Evolutionary conservation across 352 stramenopile genomes (phyloP), one percentile per base, ranked within the genome.

Genomic region (Globisporangium cederbergense): DNA sequence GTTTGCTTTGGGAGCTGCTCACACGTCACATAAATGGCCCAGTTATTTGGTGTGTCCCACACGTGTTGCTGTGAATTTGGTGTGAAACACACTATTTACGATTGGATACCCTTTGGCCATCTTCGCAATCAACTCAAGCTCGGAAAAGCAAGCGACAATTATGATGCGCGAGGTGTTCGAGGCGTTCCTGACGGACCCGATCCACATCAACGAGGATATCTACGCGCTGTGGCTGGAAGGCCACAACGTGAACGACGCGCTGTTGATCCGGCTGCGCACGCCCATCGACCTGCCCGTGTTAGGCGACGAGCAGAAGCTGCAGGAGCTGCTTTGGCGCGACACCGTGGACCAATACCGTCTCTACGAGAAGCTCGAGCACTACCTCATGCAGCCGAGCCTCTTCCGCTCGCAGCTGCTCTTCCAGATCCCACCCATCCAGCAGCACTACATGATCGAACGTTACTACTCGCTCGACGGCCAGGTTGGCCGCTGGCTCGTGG

Each of bases 311-410:
- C 66, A 71, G 8, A 73, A 79, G 57, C 77, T 89, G 64, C 79
- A 78, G 36, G 81, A 93, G 71, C 59, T 93, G 50, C 68, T 93
- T 22, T 91, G 81, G 82, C 72, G 83, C 54, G 81, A 93, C 72
- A 91, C 83, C 0, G 81, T 91, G 54, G 85, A 93, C 70, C 82
- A 95, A 62, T 95, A 95, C 66, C 79, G 87, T 4, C 75, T 93
- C 13, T 93, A 87, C 63, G 82, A 94, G 64, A 89, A 91, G 67
- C 73, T 95, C 51, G 83, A 95, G 74, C 81, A 92, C 60, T 91
- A 91, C 46, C 70, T 94, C 25, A 81, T 86, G 68, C 83, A 93
- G 63, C 87, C 87, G 47, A 88, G 73, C 51, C 76, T 95, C 11
- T 86, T 95, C 32, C 76, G 79, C 34, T 90, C 83, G 45, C 87